Percentiles rank a stretch among this genome's conserved stretches.
These are phyloP conservation scores for Yamadazyma sp. DNA, from an alignment of 1,139 yeast genomes.

Conservation along the genomic window DNA sequence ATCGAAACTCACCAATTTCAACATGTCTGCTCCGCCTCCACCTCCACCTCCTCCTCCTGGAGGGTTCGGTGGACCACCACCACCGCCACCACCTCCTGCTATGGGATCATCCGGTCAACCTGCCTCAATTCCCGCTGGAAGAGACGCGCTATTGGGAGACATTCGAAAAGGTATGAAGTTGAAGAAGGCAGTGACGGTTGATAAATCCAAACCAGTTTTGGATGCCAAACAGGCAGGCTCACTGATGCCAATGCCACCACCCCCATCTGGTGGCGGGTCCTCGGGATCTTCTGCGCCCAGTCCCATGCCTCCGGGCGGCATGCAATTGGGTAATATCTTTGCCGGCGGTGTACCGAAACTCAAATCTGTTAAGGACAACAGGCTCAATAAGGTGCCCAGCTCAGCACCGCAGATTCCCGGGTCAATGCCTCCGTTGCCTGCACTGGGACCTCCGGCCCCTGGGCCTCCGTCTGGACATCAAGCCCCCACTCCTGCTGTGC, in stretches of 20 bases:
- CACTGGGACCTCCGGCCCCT: slow-evolving; percentile 10
- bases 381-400: slow-evolving; percentile 43
- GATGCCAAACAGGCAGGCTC: slow-evolving; percentile 28
- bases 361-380: slow-evolving; percentile 50
- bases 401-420: slow-evolving; percentile 38
- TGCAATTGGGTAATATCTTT: slow-evolving; percentile 74
- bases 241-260: slow-evolving; percentile 9
- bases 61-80: slow-evolving; percentile 32
- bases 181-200: slow-evolving; percentile 65
- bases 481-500: slow-evolving; percentile 17
- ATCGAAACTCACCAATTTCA: no score
- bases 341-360: slow-evolving; percentile 88
- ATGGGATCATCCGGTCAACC: slow-evolving; percentile 19
- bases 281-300: slow-evolving; percentile 13
- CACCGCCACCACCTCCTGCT: slow-evolving; percentile 45
- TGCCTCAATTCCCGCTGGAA: slow-evolving; percentile 41
- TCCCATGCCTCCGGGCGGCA: slow-evolving; percentile 33
- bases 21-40: slow-evolving; percentile 18
- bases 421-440: slow-evolving; percentile 16
- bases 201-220: slow-evolving; percentile 44
- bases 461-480: slow-evolving; percentile 11
- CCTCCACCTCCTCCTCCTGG: slow-evolving; percentile 18
- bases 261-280: slow-evolving; percentile 10
- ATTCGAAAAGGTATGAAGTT: slow-evolving; percentile 76
- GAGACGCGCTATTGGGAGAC: slow-evolving; percentile 84